Evolutionary conservation across 805 yeast genomes (phyloP).

Genomic region (Wickerhamiella slavikovae): DNA sequence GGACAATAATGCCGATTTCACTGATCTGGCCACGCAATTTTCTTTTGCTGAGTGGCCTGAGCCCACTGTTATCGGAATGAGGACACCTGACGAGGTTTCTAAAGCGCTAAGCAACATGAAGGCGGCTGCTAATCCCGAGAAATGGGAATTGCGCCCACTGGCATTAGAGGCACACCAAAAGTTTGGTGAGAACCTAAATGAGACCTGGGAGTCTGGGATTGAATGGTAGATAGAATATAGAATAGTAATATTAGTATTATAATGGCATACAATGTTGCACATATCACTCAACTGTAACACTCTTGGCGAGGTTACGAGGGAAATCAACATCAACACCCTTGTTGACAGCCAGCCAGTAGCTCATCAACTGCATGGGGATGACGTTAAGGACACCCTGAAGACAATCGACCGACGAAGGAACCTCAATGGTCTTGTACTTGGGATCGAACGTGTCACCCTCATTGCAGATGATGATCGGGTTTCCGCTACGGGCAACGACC

Average conservation of each 20-base stretch:
- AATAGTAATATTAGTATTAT: not conserved
- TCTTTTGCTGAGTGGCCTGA: conserved; percentile 51
- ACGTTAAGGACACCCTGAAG: conserved; percentile 90
- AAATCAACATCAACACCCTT: conserved; percentile 94
- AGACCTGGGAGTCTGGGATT: not conserved
- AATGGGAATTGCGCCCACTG: too few relatives aligned
- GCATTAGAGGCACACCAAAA: too few relatives aligned
- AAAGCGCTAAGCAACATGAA: conserved; percentile 36
- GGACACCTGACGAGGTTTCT: conserved; percentile 39
- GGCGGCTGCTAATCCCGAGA: too few relatives aligned
- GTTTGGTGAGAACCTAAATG: not conserved
- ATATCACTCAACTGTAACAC: conserved; percentile 79
- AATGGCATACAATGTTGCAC: not conserved
- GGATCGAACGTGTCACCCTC: conserved; percentile 31
- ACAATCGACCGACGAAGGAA: conserved; percentile 92
- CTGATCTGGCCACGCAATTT: conserved; percentile 62
- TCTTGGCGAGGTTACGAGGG: conserved; percentile 96
- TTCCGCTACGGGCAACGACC: conserved; percentile 92
- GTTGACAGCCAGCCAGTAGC: conserved; percentile 90
- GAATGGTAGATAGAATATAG: not conserved
- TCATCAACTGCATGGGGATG: conserved; percentile 83
- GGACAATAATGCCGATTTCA: conserved; percentile 37
- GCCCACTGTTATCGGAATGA: conserved; percentile 60
- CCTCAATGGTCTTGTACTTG: conserved; percentile 41
- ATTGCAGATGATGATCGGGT: conserved; percentile 83